These are phyloP conservation scores for Ophiostoma piceae DNA, from an alignment of 2,329 filamentous ascomycete species.

Conservation along the genomic window DNA sequence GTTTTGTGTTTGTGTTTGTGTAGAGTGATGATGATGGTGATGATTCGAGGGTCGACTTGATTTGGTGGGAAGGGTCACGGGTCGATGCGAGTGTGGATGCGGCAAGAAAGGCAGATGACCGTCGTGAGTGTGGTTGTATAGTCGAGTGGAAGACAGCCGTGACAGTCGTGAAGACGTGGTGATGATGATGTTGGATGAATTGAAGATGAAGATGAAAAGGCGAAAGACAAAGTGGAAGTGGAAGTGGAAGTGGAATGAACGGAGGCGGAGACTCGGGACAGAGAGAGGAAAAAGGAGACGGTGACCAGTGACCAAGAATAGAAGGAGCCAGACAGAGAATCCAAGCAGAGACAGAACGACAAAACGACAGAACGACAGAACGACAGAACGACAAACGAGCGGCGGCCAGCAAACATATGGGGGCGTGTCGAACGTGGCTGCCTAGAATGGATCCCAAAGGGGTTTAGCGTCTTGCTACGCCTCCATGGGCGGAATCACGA, in stretches of 20 bases:
- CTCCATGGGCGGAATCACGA: conserved; percentile 26
- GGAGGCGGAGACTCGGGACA: not conserved
- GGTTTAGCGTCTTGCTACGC: conserved; percentile 28
- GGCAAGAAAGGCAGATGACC: too few relatives aligned
- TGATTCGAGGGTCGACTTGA: not conserved
- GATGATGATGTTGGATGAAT: not conserved
- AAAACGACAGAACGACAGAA: not conserved
- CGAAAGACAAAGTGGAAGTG: not conserved
- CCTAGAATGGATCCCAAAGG: conserved; percentile 27
- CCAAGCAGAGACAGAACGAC: too few relatives aligned
- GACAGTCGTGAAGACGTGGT: too few relatives aligned
- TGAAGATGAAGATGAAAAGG: not conserved
- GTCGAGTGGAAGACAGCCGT: too few relatives aligned
- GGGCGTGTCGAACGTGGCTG: conserved; percentile 27
- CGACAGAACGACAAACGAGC: not conserved
- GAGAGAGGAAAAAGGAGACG: conserved; percentile 6
- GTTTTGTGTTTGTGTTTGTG: not conserved
- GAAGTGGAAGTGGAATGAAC: not conserved
- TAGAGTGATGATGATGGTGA: not conserved
- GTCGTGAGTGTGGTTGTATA: too few relatives aligned
- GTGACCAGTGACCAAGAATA: not conserved
- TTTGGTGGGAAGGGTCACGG: too few relatives aligned
- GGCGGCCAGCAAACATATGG: conserved; percentile 23
- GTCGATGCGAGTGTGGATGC: too few relatives aligned
- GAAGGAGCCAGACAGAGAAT: too few relatives aligned